These are phyloP conservation scores for Stereum hirsutum DNA, from an alignment of 1,284 basidiomycete genomes.

Conservation along the genomic window DNA sequence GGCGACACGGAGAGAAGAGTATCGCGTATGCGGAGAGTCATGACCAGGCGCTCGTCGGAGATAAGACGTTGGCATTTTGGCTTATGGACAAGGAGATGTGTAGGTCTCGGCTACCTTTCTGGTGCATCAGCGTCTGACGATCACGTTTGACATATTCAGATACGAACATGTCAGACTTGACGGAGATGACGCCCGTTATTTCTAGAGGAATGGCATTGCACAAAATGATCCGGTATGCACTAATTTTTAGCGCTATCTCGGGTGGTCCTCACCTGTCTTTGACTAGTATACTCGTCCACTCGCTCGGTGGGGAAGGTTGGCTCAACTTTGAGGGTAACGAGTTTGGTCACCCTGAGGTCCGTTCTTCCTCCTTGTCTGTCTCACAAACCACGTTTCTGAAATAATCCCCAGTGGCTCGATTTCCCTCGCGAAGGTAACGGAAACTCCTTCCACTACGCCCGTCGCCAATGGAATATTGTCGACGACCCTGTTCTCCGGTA, in stretches of 20 bases:
- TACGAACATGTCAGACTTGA: constrained; percentile 91
- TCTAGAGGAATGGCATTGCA: constrained; percentile 88
- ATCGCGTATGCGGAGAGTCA: constrained; percentile 96
- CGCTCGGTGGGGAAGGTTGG: constrained; percentile 94
- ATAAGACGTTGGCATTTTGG: constrained; percentile 99
- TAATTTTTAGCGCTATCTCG: too few species aligned
- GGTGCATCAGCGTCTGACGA: constrained; percentile 3
- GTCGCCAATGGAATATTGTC: constrained; percentile 92
- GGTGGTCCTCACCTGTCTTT: constrained; percentile 2
- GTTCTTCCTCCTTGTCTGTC: constrained; percentile 9
- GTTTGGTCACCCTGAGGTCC: constrained; percentile 91
- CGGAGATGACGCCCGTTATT: constrained; percentile 80
- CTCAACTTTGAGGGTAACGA: constrained; percentile 98
- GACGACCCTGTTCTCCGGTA: constrained; percentile 85
- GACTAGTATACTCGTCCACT: constrained; percentile 76
- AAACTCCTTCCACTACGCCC: constrained; percentile 93
- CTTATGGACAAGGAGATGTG: constrained; percentile 99
- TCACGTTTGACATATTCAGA: constrained; percentile 49
- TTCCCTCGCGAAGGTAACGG: constrained; percentile 94
- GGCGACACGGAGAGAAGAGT: constrained; percentile 84
- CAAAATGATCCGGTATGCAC: constrained; percentile 88
- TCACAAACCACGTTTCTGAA: constrained; percentile 1
- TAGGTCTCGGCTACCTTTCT: constrained; percentile 26
- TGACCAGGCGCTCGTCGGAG: constrained; percentile 96
- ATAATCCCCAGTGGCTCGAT: constrained; percentile 80